Percentiles rank a stretch among this genome's conserved stretches.
phyloP scores from a whole-genome alignment of 345 rosid species.

The Syzygium oleosum region DNA sequence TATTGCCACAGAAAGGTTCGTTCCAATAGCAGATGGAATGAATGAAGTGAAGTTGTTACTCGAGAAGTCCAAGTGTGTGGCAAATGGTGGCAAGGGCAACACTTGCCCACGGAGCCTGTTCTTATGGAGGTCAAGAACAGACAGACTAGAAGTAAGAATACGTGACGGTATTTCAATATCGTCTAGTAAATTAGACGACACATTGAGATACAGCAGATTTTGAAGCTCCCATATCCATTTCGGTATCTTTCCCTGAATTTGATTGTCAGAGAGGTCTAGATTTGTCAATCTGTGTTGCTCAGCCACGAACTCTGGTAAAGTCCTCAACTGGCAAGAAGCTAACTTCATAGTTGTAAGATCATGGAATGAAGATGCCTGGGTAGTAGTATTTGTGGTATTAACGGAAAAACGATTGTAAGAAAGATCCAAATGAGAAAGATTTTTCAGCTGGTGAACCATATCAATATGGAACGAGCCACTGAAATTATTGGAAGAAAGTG shows the following conservation, averaged over 20 bases:
- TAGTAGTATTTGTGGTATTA: not conserved
- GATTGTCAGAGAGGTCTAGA: slow-evolving; percentile 5
- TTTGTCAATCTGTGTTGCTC: not conserved
- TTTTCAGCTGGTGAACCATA: slow-evolving; percentile 9
- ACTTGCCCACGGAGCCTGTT: not conserved
- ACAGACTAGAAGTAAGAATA: not conserved
- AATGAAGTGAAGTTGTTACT: not conserved
- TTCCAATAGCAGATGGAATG: fast-evolving
- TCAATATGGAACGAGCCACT: too few relatives aligned
- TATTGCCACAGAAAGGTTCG: fast-evolving
- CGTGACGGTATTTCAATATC: not conserved
- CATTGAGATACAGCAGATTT: slow-evolving; percentile 2
- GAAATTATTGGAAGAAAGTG: not conserved
- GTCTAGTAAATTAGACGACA: slow-evolving; percentile 14
- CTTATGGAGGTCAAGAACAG: not conserved
- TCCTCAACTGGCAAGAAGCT: not conserved
- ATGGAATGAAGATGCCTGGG: not conserved
- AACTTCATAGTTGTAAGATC: not conserved
- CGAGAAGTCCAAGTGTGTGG: fast-evolving
- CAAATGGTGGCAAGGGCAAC: fast-evolving
- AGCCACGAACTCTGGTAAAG: not conserved
- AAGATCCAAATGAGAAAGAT: slow-evolving; percentile 27
- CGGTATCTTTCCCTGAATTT: not conserved
- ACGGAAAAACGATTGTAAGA: slow-evolving; percentile 1
- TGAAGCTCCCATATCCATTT: not conserved